Evolutionary conservation across 2,329 filamentous ascomycete genomes (phyloP).

Genomic region (Didymella arachidicola): DNA sequence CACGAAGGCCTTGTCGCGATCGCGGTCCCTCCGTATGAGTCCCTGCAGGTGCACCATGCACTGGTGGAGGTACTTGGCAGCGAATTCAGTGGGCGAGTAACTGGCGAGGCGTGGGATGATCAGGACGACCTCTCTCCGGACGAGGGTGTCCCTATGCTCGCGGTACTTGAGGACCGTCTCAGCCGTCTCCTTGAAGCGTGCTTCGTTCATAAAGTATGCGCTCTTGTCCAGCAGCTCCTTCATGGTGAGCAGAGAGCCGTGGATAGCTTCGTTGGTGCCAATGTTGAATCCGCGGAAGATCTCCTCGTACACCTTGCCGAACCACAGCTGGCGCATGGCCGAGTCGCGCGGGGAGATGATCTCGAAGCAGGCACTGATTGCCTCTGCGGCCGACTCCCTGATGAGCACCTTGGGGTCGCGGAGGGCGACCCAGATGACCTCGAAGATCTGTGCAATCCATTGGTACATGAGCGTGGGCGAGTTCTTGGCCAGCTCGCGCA

Average conservation of each 20-base stretch:
- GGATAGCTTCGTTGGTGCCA: constrained; percentile 84
- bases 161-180: constrained; percentile 93
- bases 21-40: constrained; percentile 87
- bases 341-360: constrained; percentile 94
- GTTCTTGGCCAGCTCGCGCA: constrained; percentile 89
- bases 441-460: constrained; percentile 93
- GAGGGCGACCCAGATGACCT: constrained; percentile 94
- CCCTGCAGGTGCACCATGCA: constrained; percentile 97
- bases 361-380: constrained; percentile 92
- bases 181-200: constrained; percentile 84
- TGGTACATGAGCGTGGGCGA: constrained; percentile 95
- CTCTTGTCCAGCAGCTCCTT: constrained; percentile 93
- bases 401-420: constrained; percentile 91
- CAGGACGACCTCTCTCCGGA: constrained; percentile 86
- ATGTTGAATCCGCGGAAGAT: constrained; percentile 77
- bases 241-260: constrained; percentile 91
- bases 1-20: constrained; percentile 93
- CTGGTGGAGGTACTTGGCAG: constrained; percentile 84
- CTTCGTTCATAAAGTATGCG: constrained; percentile 98
- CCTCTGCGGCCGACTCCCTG: constrained; percentile 87
- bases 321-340: constrained; percentile 85
- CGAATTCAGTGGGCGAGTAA: constrained; percentile 91
- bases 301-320: constrained; percentile 89
- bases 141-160: constrained; percentile 87
- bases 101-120: constrained; percentile 92